phyloP scores from a whole-genome alignment of 106 monocot species.

The Platanthera zijinensis region DNA sequence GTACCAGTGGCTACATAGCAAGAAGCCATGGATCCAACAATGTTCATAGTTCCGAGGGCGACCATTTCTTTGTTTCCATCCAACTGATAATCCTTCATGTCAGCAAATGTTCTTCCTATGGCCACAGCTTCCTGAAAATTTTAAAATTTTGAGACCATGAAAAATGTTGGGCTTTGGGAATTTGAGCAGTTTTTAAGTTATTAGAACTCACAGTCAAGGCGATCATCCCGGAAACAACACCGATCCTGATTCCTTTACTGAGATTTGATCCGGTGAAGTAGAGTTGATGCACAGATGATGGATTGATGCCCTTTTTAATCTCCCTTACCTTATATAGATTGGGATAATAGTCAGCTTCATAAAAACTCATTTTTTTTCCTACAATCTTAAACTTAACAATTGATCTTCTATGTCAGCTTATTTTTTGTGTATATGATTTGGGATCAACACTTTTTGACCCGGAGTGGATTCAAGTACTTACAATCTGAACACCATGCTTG shows the following conservation, averaged over 20 bases:
- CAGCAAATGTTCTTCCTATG: conserved; percentile 77
- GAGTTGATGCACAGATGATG: conserved; percentile 56
- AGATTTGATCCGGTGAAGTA: conserved; percentile 46
- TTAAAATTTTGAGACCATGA: neutral
- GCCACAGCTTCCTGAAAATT: conserved; percentile 66
- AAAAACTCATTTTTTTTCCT: too few relatives aligned
- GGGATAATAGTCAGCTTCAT: too few relatives aligned
- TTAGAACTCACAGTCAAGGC: conserved; percentile 53
- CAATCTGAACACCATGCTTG: conserved; percentile 64
- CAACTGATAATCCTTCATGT: conserved; percentile 64
- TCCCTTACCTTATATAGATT: conserved; percentile 37
- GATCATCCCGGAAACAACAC: conserved; percentile 60
- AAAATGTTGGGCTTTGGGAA: neutral
- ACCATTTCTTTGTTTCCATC: conserved; percentile 92
- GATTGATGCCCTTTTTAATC: conserved; percentile 65
- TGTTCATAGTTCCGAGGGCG: conserved; percentile 71
- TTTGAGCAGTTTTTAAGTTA: neutral
- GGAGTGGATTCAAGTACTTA: conserved; percentile 18
- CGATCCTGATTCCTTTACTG: conserved; percentile 58
- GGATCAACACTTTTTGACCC: too few relatives aligned
- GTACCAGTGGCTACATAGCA: conserved; percentile 74
- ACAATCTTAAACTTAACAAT: too few relatives aligned
- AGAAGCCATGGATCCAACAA: conserved; percentile 71
- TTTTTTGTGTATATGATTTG: too few relatives aligned
- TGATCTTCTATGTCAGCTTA: too few relatives aligned